Percentiles rank a stretch among this genome's conserved stretches.
These are phyloP conservation scores for Fusarium pininemorale DNA, from an alignment of 2,329 filamentous ascomycete species.

Conservation along the genomic window DNA sequence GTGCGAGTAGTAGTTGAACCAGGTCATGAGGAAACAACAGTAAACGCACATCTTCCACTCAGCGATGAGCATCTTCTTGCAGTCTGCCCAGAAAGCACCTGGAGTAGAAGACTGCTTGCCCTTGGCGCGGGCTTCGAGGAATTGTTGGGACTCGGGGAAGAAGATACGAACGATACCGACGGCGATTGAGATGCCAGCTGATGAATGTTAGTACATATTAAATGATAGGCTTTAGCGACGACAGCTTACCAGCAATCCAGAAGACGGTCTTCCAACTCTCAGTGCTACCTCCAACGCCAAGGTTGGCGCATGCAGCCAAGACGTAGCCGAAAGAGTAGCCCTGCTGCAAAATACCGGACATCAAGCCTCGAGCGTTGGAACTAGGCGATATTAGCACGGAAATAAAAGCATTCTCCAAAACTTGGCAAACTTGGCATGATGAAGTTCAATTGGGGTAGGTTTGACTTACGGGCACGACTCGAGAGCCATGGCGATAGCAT, in stretches of 20 bases:
- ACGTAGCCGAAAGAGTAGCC: slow-evolving; percentile 85
- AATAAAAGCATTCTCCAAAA: slow-evolving; percentile 32
- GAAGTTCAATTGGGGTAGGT: not conserved
- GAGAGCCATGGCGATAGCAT: slow-evolving; percentile 80
- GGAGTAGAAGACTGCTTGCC: slow-evolving; percentile 60
- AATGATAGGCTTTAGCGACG: not conserved
- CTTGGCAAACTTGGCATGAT: slow-evolving; percentile 5
- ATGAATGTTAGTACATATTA: not conserved
- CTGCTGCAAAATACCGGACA: slow-evolving; percentile 85
- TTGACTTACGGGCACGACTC: slow-evolving; percentile 72
- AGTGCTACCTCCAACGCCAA: slow-evolving; percentile 71
- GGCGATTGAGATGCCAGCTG: slow-evolving; percentile 71
- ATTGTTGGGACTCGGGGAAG: slow-evolving; percentile 80
- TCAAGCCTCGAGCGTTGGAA: slow-evolving; percentile 75
- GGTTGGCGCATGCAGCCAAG: slow-evolving; percentile 77
- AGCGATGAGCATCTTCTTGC: slow-evolving; percentile 70
- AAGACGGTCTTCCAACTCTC: slow-evolving; percentile 80
- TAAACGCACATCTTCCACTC: slow-evolving; percentile 84
- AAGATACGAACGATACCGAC: slow-evolving; percentile 73
- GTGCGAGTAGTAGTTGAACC: slow-evolving; percentile 80
- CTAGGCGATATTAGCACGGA: slow-evolving; percentile 45
- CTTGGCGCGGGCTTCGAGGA: slow-evolving; percentile 72
- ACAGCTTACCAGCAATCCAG: slow-evolving; percentile 67
- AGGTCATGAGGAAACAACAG: slow-evolving; percentile 81
- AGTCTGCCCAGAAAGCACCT: slow-evolving; percentile 73